Percentiles rank a stretch among this genome's conserved stretches.
These are phyloP conservation scores for Serendipita sp. DNA, from an alignment of 1,284 basidiomycete genomes.

Conservation along the genomic window DNA sequence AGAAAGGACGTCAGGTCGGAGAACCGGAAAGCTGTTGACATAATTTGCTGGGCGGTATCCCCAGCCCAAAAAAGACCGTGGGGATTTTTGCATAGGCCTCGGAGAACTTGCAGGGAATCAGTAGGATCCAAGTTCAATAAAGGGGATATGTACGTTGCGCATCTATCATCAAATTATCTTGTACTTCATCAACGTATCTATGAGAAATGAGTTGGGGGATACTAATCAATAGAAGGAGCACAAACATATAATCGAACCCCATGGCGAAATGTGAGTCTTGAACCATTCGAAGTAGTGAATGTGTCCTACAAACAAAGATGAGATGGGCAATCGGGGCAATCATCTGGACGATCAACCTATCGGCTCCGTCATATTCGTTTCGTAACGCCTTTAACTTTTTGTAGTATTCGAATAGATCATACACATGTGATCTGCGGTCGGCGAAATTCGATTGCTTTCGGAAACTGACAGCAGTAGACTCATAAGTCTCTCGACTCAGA, in stretches of 20 bases:
- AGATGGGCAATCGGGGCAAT: no score
- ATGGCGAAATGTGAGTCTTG: neutral
- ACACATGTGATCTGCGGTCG: slow-evolving; percentile 32
- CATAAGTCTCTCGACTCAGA: neutral
- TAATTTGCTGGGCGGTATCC: slow-evolving; percentile 68
- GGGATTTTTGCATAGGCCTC: slow-evolving; percentile 43
- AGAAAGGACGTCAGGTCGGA: slow-evolving; percentile 55
- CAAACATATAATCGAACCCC: neutral
- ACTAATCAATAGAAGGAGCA: neutral
- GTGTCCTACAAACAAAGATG: slow-evolving; percentile 12
- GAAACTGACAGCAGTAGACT: neutral
- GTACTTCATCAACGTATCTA: slow-evolving; percentile 60
- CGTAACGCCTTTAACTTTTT: slow-evolving; percentile 30
- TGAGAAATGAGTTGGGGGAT: slow-evolving; percentile 6
- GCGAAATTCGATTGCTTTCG: slow-evolving; percentile 41
- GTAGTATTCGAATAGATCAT: slow-evolving; percentile 43
- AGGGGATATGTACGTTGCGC: slow-evolving; percentile 32
- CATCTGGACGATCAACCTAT: slow-evolving; percentile 23
- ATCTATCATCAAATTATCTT: slow-evolving; percentile 59
- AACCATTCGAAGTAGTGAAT: slow-evolving; percentile 16
- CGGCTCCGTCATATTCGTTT: slow-evolving; percentile 43
- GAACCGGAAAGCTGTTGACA: slow-evolving; percentile 56
- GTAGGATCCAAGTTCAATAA: neutral
- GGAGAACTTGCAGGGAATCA: slow-evolving; percentile 32
- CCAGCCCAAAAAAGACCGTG: slow-evolving; percentile 66